Evolutionary conservation across 2,329 filamentous ascomycete species (phyloP).

Genomic region (Fusarium denticulatum): DNA sequence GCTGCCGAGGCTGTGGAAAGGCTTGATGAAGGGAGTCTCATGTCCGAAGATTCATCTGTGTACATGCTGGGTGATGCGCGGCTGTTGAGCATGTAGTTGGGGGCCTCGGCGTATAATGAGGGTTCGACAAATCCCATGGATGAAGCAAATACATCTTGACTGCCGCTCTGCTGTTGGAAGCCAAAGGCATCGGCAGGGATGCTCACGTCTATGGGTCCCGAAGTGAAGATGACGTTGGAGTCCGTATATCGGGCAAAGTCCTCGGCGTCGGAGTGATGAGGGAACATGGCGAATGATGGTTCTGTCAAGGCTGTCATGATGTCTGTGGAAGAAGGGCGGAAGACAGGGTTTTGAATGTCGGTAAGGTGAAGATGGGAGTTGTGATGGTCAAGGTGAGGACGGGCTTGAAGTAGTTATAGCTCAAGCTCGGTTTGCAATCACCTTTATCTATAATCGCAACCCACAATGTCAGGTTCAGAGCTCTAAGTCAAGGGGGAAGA

Average conservation of each 20-base stretch:
- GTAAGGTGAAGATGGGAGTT: conserved; percentile 1
- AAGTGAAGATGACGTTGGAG: conserved; percentile 50
- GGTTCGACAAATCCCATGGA: conserved; percentile 57
- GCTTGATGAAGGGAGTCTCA: conserved; percentile 64
- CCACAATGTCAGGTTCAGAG: conserved; percentile 30
- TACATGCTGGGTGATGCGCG: conserved; percentile 61
- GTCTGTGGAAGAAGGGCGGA: conserved; percentile 8
- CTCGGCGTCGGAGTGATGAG: conserved; percentile 46
- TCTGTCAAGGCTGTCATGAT: conserved; percentile 47
- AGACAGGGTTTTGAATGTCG: conserved; percentile 2
- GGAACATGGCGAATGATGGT: conserved; percentile 44
- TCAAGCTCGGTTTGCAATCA: conserved; percentile 39
- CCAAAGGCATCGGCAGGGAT: conserved; percentile 59
- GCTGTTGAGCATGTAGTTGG: conserved; percentile 56
- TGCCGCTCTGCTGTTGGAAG: conserved; percentile 48
- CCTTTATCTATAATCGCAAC: conserved; percentile 37
- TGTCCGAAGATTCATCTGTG: conserved; percentile 59
- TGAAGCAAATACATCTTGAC: conserved; percentile 48
- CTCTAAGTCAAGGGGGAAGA: background rate
- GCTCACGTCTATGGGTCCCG: conserved; percentile 58
- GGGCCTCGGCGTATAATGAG: conserved; percentile 58
- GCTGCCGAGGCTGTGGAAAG: conserved; percentile 69
- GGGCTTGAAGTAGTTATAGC: conserved; percentile 29
- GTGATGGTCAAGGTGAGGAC: conserved; percentile 23
- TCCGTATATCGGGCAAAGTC: conserved; percentile 60